These are phyloP conservation scores for Fusarium sp. DNA, from an alignment of 2,329 filamentous ascomycete species.

Conservation along the genomic window DNA sequence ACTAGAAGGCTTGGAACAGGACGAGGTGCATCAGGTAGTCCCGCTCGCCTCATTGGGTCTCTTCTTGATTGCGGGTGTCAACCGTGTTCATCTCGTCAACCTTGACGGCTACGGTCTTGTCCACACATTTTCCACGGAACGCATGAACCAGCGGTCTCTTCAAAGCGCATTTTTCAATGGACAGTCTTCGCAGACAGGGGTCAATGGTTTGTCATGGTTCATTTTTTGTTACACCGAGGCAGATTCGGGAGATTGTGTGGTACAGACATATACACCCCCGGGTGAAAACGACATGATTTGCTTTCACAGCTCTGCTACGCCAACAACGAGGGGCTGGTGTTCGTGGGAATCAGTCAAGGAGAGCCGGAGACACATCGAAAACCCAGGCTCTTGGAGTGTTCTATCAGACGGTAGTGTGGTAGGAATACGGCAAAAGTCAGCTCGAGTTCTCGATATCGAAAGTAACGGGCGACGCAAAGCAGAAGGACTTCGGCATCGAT, in stretches of 20 bases:
- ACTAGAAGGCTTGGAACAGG: conserved; percentile 58
- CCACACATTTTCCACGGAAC: conserved; percentile 71
- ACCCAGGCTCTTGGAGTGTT: conserved; percentile 75
- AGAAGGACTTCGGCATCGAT: conserved; percentile 47
- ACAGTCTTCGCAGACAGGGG: conserved; percentile 61
- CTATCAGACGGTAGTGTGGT: conserved; percentile 71
- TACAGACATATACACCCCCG: conserved; percentile 72
- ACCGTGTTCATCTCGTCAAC: conserved; percentile 69
- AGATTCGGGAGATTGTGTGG: conserved; percentile 70
- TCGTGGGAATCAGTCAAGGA: conserved; percentile 65
- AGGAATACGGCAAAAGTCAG: conserved; percentile 66
- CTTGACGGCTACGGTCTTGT: conserved; percentile 60
- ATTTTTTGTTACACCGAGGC: conserved; percentile 72
- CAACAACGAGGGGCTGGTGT: conserved; percentile 58
- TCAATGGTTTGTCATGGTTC: conserved; percentile 70
- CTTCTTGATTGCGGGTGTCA: conserved; percentile 69
- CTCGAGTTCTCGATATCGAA: conserved; percentile 23
- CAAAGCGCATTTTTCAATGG: conserved; percentile 66
- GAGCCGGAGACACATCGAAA: conserved; percentile 64
- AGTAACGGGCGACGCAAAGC: conserved; percentile 25
- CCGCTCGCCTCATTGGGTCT: conserved; percentile 68
- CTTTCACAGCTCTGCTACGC: conserved; percentile 57
- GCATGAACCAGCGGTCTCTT: conserved; percentile 69
- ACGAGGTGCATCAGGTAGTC: conserved; percentile 66
- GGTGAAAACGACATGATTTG: conserved; percentile 68